phyloP scores from a whole-genome alignment of 306 rosid genomes.

The barrel medic (Medicago truncatula) region MtrunA17r5.0-ANR NC_053042.1:46007001-46007500 shows the following conservation, averaged over 20 bases:
- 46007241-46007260: slow-evolving; percentile 86
- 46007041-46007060: not conserved
- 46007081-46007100: slow-evolving; percentile 11
- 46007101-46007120: slow-evolving; percentile 8
- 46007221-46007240: slow-evolving; percentile 93
- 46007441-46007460: not conserved
- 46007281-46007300: slow-evolving; percentile 82
- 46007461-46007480: not conserved
- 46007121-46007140: not conserved
- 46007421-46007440: not conserved
- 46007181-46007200: slow-evolving; percentile 83
- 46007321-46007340: slow-evolving; percentile 33
- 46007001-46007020: slow-evolving; percentile 2
- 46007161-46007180: slow-evolving; percentile 95
- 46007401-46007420: slow-evolving; percentile 4
- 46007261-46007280: slow-evolving; percentile 95
- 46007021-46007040: not conserved
- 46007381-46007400: slow-evolving; percentile 16
- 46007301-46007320: slow-evolving; percentile 41
- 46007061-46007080: slow-evolving; percentile 2
- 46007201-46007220: slow-evolving; percentile 84
- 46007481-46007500: not conserved
- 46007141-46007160: slow-evolving; percentile 78
- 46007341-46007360: not conserved
- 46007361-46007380: slow-evolving; percentile 5